Evolutionary conservation across 2,329 filamentous ascomycete species (phyloP).

Genomic region (Chalara sp.): DNA sequence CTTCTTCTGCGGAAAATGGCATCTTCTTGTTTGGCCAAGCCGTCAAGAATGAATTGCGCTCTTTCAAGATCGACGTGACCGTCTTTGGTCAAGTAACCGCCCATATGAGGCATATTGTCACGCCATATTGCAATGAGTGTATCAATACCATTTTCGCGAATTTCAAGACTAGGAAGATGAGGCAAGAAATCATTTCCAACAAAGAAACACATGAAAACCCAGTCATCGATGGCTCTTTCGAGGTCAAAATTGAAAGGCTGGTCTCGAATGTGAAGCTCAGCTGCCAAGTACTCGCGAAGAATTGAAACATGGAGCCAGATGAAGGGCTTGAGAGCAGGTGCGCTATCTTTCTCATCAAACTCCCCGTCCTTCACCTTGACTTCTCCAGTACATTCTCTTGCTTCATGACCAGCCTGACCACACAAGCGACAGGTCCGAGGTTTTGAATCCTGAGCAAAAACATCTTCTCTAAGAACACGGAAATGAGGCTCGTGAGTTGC

Average conservation of each 20-base stretch:
- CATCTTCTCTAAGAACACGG: constrained; percentile 90
- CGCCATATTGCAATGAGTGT: constrained; percentile 96
- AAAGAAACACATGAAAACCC: constrained; percentile 99
- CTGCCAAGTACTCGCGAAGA: constrained; percentile 84
- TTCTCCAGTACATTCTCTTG: constrained; percentile 74
- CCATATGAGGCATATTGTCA: constrained; percentile 85
- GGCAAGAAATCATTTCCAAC: constrained; percentile 98
- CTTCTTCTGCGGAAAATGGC: constrained; percentile 85
- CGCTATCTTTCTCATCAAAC: constrained; percentile 73
- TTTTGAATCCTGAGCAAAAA: constrained; percentile 86
- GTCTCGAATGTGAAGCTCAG: constrained; percentile 77
- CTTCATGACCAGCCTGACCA: constrained; percentile 87
- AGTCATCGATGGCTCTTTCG: constrained; percentile 91
- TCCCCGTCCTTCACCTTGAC: constrained; percentile 73
- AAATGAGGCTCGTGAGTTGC: constrained; percentile 98
- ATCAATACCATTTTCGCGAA: constrained; percentile 94
- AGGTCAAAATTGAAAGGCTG: constrained; percentile 87
- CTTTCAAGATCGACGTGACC: constrained; percentile 81
- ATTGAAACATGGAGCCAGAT: constrained; percentile 96
- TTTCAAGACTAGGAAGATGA: constrained; percentile 94
- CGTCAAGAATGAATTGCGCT: constrained; percentile 81
- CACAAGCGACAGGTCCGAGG: constrained; percentile 79
- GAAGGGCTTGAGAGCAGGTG: constrained; percentile 74
- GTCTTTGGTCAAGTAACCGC: constrained; percentile 93
- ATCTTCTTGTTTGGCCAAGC: constrained; percentile 87